Percentiles rank a stretch among this genome's conserved stretches.
Evolutionary conservation across 495 filamentous ascomycete species (phyloP).

Genomic region (Penicillium odoratum): DNA sequence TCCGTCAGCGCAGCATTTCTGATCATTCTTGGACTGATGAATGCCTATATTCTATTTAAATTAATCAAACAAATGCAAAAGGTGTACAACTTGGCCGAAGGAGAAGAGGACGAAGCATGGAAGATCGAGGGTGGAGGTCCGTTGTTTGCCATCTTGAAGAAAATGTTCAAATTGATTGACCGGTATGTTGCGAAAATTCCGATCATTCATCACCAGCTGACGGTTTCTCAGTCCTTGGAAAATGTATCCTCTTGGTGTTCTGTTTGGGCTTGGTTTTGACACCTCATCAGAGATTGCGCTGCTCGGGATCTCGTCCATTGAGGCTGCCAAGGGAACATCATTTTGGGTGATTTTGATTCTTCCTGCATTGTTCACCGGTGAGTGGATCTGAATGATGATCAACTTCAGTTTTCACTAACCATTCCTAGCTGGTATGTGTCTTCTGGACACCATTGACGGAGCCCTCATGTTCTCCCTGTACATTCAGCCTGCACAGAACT

Average conservation of each 20-base stretch:
- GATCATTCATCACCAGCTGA: background rate
- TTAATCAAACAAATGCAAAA: constrained; percentile 66
- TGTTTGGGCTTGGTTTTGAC: constrained; percentile 96
- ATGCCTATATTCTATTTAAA: constrained; percentile 79
- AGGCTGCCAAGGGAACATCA: constrained; percentile 79
- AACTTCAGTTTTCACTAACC: background rate
- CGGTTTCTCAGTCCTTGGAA: constrained; percentile 75
- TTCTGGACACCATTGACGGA: constrained; percentile 86
- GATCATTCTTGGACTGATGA: constrained; percentile 80
- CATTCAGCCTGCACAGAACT: constrained; percentile 57
- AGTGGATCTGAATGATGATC: constrained; percentile 9
- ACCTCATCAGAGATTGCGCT: constrained; percentile 93
- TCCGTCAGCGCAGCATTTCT: constrained; percentile 81
- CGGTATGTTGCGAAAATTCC: constrained; percentile 33
- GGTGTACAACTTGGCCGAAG: constrained; percentile 53
- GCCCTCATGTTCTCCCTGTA: constrained; percentile 96
- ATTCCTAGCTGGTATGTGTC: constrained; percentile 75
- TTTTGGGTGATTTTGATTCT: constrained; percentile 97
- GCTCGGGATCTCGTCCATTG: constrained; percentile 82
- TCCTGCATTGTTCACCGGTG: constrained; percentile 84
- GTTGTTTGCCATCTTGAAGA: constrained; percentile 68
- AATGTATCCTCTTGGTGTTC: constrained; percentile 86
- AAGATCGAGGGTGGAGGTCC: constrained; percentile 77
- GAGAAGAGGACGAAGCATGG: constrained; percentile 57
- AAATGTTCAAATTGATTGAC: constrained; percentile 81